These are phyloP conservation scores for Fusarium sp. DNA, from an alignment of 2,329 filamentous ascomycete species.

Conservation along the genomic window DNA sequence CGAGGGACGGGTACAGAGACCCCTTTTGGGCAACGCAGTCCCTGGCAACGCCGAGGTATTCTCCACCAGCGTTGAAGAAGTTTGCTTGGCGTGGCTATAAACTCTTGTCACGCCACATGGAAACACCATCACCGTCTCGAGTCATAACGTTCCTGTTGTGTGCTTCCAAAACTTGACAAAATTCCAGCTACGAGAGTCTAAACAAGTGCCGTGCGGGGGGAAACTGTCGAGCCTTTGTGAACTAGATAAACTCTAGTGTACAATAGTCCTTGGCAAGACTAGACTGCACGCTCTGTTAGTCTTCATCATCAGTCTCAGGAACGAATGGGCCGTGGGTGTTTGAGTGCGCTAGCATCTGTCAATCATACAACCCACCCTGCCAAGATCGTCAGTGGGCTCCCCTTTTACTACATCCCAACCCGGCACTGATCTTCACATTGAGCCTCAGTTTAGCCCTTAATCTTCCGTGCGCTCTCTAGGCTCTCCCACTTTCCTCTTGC, in stretches of 20 bases:
- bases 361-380: background rate
- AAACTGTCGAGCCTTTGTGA: background rate
- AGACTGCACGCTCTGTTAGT: too few species aligned
- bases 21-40: slow-evolving; percentile 2
- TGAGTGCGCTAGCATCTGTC: background rate
- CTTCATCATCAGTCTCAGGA: background rate
- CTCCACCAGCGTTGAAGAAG: slow-evolving; percentile 8
- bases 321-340: background rate
- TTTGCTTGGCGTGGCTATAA: background rate
- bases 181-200: background rate
- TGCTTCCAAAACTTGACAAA: background rate
- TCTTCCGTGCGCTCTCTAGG: background rate
- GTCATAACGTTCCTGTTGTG: background rate
- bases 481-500: slow-evolving; percentile 5
- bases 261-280: background rate
- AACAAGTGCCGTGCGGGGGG: too few species aligned
- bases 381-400: background rate
- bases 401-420: slow-evolving; percentile 13
- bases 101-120: slow-evolving; percentile 12
- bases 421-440: slow-evolving; percentile 15
- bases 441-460: slow-evolving; percentile 6
- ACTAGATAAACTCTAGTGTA: slow-evolving; percentile 1
- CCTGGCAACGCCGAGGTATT: slow-evolving; percentile 13
- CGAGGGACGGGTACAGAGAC: too few species aligned
- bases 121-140: background rate